Conservation (phyloP, 225 moss, liverwort and hornwort species). For the Bryum argenteum region DNA sequence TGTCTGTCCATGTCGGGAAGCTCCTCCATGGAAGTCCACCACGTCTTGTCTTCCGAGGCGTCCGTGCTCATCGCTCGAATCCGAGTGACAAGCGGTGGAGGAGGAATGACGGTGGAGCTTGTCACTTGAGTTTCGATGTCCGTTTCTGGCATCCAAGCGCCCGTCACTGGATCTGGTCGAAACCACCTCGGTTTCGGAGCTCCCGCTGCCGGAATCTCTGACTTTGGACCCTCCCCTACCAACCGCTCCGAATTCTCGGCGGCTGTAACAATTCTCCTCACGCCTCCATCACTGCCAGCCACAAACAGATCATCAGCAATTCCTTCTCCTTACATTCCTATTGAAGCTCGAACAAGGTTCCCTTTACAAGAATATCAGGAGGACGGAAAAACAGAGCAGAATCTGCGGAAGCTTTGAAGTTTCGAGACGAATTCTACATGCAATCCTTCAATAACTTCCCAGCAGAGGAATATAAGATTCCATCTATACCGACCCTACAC, state of each 20-base stretch:
- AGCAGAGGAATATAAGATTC: not conserved
- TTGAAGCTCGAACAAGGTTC: too few species aligned
- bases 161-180: slow-evolving; percentile 44
- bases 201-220: not conserved
- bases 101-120: slow-evolving; percentile 16
- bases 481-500: too few species aligned
- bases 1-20: slow-evolving; percentile 47
- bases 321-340: not conserved
- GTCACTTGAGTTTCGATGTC: slow-evolving; percentile 33
- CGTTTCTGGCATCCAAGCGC: slow-evolving; percentile 38
- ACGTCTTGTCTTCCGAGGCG: slow-evolving; percentile 32
- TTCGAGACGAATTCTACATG: too few species aligned
- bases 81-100: not conserved
- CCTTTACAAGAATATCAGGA: not conserved
- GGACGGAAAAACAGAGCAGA: not conserved
- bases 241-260: slow-evolving; percentile 4
- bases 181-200: slow-evolving; percentile 38
- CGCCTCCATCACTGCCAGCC: slow-evolving; percentile 25
- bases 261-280: slow-evolving; percentile 26
- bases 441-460: not conserved
- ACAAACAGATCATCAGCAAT: too few species aligned
- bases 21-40: slow-evolving; percentile 63
- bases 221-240: not conserved
- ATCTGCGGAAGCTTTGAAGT: not conserved
- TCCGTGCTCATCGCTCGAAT: slow-evolving; percentile 21